Base-by-base conservation (phyloP, 139 green algal genomes). In the Mychonastes homosphaera region DNA sequence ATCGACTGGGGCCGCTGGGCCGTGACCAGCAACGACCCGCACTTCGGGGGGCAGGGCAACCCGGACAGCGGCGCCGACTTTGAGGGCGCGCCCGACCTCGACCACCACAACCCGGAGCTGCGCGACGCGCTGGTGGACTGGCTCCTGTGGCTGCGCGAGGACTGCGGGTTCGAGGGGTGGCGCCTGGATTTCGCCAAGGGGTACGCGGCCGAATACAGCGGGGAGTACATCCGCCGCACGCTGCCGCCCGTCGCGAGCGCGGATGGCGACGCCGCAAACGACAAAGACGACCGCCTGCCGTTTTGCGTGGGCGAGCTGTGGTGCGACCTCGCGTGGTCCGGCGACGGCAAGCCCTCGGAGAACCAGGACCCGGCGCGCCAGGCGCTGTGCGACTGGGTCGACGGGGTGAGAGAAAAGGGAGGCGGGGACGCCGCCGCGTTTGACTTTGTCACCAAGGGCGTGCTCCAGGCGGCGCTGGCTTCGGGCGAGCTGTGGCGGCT, bases 371-470 rank as follows among this genome's bases (percentile, higher is more conserved):
- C 16, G 13, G 79, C 94, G 48, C 60, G 88, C 5, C 87, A 95
- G 73, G 58, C 64, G 30, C 84, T 81, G 19, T 77, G 87, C 41
- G 73, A 93, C 73, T 95, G 87, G 87, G 80, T 79, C 47, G 79
- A 94, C 62, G 53, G 52, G 16, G n/a, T n/a, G n/a, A n/a, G n/a
- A 23, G 8, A 12, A 7, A 16, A 65, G 35, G 85, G 76, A 0
- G 74, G 76, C 10, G 75, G 72, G 45, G 82, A 71, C 33, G 56
- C 67, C 15, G 72, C 77, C n/a, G 87, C 87, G 27, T 96, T 96
- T 64, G 88, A 95, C 74, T 90, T 95, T 75, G 90, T 87, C 36
- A 89, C 78, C 44, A 95, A 95, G 65, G 87, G 79, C 26, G 67
- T 84, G 33, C 45, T 83, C 55, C 87, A 94, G 46, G 84, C 89